A percentile compares a stretch with the other conserved stretches of the same genome.
Conservation (phyloP, 805 yeast genomes). For the Cyberlindnera meyerae region DNA sequence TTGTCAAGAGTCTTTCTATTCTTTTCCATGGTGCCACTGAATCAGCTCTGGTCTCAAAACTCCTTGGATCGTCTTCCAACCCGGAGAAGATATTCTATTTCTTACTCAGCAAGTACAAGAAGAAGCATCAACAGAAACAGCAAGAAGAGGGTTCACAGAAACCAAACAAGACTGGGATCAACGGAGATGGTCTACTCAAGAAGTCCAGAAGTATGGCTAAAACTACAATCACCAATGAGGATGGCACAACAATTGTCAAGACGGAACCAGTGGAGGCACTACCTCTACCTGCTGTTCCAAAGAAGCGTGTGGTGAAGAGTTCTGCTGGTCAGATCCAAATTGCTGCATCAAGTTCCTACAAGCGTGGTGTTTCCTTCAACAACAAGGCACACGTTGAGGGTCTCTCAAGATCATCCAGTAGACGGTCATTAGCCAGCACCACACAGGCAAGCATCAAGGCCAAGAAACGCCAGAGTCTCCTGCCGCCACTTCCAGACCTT, state of each 20-base stretch:
- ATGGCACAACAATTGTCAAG: constrained; percentile 24
- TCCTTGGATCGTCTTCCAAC: constrained; percentile 52
- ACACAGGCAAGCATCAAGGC: neutral
- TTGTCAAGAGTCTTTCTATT: constrained; percentile 69
- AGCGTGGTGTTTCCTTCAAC: constrained; percentile 30
- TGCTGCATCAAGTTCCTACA: constrained; percentile 27
- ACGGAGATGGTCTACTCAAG: constrained; percentile 32
- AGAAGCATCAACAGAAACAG: constrained; percentile 43
- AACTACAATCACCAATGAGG: constrained; percentile 34
- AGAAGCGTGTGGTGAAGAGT: constrained; percentile 20
- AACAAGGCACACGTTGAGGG: constrained; percentile 14
- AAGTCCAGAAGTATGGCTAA: constrained; percentile 37
- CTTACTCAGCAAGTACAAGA: constrained; percentile 65
- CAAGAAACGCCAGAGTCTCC: constrained; percentile 24
- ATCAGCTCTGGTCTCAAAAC: constrained; percentile 44
- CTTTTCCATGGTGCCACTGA: constrained; percentile 76
- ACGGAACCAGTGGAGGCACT: constrained; percentile 16
- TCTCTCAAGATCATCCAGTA: constrained; percentile 25
- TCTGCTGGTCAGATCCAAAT: constrained; percentile 26
- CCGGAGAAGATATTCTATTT: constrained; percentile 82
- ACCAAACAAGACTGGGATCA: constrained; percentile 26
- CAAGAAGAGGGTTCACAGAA: constrained; percentile 15
- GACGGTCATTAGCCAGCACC: constrained; percentile 14
- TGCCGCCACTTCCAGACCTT: constrained; percentile 27
- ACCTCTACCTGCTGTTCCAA: constrained; percentile 17